Evolutionary conservation across 176 grass and related monocot genomes (phyloP), one percentile per base, ranked within the genome.

Genomic region (Pontederia crassipes): DNA sequence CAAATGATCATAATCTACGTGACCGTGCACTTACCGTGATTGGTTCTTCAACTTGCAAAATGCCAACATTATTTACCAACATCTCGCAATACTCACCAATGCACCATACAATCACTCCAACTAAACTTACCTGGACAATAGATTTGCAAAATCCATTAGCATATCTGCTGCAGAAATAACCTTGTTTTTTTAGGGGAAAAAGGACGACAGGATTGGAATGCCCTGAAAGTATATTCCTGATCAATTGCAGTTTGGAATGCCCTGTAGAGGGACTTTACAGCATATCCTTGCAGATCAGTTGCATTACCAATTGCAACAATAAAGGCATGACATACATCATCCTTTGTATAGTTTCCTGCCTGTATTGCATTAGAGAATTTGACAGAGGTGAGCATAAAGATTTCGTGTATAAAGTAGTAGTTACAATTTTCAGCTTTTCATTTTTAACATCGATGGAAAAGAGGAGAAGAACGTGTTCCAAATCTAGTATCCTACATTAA

Each of bases 1-100:
- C 29, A 14, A 35, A 35, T 35, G 29, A 35, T 35, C 29, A 35
- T 35, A 35, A 35, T 2, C 29, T 35, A 4, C 2, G 29, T n/a
- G 29, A 35, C 29, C 28, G n/a, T 72, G 55, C 40, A 81, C 93
- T 89, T 66, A 98, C 93, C 35, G 79, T 92, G 59, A 92, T 83
- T 4, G 82, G 84, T 73, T 98, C 93, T 58, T 98, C 93, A 24
- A 76, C 61, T 48, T 89, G 79, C 50, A 98, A 78, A 58, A 76
- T 75, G 49, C 77, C 80, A 64, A 89, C 66, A 78, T 92, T 92
- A 72, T 81, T 92, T 48, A 98, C 93, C 74, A 98, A 74, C 93
- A 98, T 98, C 78, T 98, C 93, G 32, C 93, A 87, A 54, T 92
- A 98, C 68, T 98, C 93, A 69, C 93, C 87, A 73, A 93, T 89